Conservation (phyloP, 441 rosid genomes). For the Brassica balearica region DNA sequence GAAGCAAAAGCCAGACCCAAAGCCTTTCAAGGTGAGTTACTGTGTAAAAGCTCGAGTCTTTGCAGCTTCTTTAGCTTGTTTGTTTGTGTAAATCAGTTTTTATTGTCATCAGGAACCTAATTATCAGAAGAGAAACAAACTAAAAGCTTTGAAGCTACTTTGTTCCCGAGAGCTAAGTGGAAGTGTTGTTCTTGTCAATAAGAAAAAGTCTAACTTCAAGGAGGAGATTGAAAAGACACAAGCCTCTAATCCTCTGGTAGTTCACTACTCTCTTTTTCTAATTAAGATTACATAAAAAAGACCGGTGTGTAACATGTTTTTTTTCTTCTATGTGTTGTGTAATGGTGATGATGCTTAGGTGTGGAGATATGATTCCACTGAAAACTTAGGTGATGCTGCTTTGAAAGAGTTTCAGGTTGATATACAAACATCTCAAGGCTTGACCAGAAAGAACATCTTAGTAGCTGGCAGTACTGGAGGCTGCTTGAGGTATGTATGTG, state of each 20-base stretch:
- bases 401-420: slow-evolving; percentile 53
- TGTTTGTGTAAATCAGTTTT: slow-evolving; percentile 2
- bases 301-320: background rate
- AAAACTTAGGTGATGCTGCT: slow-evolving; percentile 52
- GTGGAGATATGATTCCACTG: slow-evolving; percentile 36
- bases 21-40: slow-evolving; percentile 40
- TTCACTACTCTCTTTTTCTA: slow-evolving; percentile 17
- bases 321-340: background rate
- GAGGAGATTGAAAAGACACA: slow-evolving; percentile 63
- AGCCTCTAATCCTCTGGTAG: slow-evolving; percentile 66
- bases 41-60: slow-evolving; percentile 10
- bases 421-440: slow-evolving; percentile 64
- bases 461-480: slow-evolving; percentile 65
- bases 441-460: slow-evolving; percentile 51
- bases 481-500: slow-evolving; percentile 61
- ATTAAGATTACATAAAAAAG: background rate
- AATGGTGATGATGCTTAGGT: slow-evolving; percentile 39
- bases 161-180: slow-evolving; percentile 67
- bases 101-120: slow-evolving; percentile 29
- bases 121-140: slow-evolving; percentile 40
- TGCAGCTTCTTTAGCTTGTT: background rate
- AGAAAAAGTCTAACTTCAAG: slow-evolving; percentile 53
- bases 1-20: slow-evolving; percentile 28
- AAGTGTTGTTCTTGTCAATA: slow-evolving; percentile 43
- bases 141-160: slow-evolving; percentile 54